Percentiles rank a stretch among this genome's conserved stretches.
Evolutionary conservation across 257 asterid species (phyloP).

Genomic region (Nicotiana paniculata): DNA sequence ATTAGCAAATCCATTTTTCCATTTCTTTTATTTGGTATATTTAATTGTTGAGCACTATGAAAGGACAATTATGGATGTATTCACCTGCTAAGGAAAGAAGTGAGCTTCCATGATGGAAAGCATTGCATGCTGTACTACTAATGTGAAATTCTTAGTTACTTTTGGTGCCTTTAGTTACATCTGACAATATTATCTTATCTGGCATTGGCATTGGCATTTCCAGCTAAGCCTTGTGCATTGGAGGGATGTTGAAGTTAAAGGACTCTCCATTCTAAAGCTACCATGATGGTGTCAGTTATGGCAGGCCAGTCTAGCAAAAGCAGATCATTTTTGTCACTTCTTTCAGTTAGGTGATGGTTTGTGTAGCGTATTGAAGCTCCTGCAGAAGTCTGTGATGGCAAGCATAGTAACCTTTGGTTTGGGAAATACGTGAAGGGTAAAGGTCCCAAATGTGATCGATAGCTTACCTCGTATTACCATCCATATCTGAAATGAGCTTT

Average conservation of each 20-base stretch:
- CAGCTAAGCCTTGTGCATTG: neutral
- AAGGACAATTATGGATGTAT: neutral
- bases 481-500: neutral
- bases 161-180: neutral
- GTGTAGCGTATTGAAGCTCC: neutral
- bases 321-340: neutral
- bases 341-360: neutral
- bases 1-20: neutral
- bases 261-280: neutral
- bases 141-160: neutral
- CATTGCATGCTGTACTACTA: neutral
- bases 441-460: neutral
- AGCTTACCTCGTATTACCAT: neutral
- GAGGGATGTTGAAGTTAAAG: neutral
- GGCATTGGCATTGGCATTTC: neutral
- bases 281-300: neutral
- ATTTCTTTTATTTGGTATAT: neutral
- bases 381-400: neutral
- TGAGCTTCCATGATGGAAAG: neutral
- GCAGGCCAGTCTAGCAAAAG: neutral
- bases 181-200: neutral
- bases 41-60: neutral
- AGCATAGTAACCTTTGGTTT: neutral
- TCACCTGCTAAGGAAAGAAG: neutral
- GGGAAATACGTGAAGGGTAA: neutral